Evolutionary conservation across 1,284 basidiomycete species (phyloP), one percentile per base, ranked within the genome.

Genomic region (Ceraceosorus bombacis): DNA sequence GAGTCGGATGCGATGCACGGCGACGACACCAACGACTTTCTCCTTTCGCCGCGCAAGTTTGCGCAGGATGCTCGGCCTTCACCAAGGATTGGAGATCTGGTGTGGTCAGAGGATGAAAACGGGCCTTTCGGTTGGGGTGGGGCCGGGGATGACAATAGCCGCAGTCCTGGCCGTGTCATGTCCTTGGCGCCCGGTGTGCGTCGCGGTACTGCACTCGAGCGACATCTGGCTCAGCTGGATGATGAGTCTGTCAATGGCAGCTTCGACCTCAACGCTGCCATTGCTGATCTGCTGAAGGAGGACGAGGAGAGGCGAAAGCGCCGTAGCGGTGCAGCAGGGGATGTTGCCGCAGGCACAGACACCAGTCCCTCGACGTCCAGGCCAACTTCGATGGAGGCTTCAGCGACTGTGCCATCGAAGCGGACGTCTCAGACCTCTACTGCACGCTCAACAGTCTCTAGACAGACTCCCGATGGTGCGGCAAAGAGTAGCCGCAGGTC

Each of bases 241-340:
- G 55, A 41, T 12, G 37, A 6, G 17, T 50, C 27, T 17, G 39
- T 12, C 27, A 12, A 17, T 12, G 53, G 53, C 15, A 69, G 69
- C 58, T 73, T 72, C 48, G 70, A 73, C 54, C 59, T 73, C 27
- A 73, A 71, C n/a, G 63, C 68, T 10, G 71, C 71, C 50, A 73
- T 73, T 57, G 65, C 64, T 13, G 71, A 73, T 17, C 57, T 73
- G 53, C 68, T 72, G 49, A 61, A 69, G 27, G 71, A 72, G 8
- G 68, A 73, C 51, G 65, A 66, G 50, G 60, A 65, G 59, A 56
- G 66, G 4, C 66, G 68, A 49, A 62, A 64, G 27, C 59, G 61
- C 5, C 51, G 51, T 15, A 9, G 39, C 40, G 57, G 17, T 27
- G 52, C 39, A 10, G 53, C 55, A n/a, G 39, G 13, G 15, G 38